Evolutionary conservation across 306 rosid species (phyloP), one percentile per base, ranked within the genome.

Genomic region (Vigna unguiculata): DNA sequence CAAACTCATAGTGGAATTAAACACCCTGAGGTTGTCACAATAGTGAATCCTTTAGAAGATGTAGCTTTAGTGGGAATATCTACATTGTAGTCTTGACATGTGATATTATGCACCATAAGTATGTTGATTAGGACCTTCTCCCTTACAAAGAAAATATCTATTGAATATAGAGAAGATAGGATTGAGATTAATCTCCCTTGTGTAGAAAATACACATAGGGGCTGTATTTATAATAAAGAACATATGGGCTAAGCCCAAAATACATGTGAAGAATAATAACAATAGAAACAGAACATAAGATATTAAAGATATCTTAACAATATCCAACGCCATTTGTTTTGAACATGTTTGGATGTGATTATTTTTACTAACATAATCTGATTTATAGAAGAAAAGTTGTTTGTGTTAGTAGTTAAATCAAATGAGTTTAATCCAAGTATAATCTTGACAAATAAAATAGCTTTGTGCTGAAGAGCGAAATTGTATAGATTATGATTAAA

Each of bases 91-190:
- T 28, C 40, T 58, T 58, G 40, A 58, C 40, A 36, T 58, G 40
- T 25, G 40, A 57, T 57, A 15, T 57, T 21, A 57, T 7, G 14
- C 25, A 11, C 62, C 32, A 54, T 10, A 2, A 53, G 61, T 3
- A 16, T 54, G 8, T 57, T 9, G 62, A 11, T 55, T 55, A 55
- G 32, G 62, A 57, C 34, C 36, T 57, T 57, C 62, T 57, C n/a
- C 63, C 16, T 54, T 54, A 10, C 34, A 22, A 54, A 21, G 59
- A 20, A 54, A 54, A 21, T 22, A n/a, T n/a, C n/a, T n/a, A n/a
- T n/a, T n/a, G n/a, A n/a, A n/a, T n/a, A n/a, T n/a, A n/a, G n/a
- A n/a, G n/a, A n/a, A n/a, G n/a, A n/a, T n/a, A n/a, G n/a, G n/a
- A n/a, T n/a, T n/a, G n/a, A n/a, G n/a, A n/a, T n/a, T n/a, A n/a